Percentiles rank a stretch among this genome's conserved stretches.
Evolutionary conservation across 2,329 filamentous ascomycete genomes (phyloP).

Genomic region (Amphichorda felina): DNA sequence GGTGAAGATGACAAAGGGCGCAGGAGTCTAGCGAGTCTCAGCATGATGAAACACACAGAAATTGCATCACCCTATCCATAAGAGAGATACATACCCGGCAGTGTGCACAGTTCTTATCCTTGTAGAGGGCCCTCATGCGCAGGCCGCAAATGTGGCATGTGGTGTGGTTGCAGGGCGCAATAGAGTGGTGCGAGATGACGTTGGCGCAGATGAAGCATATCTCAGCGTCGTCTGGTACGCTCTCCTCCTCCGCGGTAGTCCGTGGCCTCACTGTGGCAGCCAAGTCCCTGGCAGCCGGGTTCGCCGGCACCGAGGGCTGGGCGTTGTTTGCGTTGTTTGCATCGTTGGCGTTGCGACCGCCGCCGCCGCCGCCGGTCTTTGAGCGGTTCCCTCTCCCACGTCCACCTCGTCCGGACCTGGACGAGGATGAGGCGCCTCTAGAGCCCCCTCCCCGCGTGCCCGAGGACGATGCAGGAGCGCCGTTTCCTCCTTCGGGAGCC

Average conservation of each 20-base stretch:
- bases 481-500: too few relatives aligned
- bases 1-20: slow-evolving; percentile 81
- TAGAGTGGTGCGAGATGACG: slow-evolving; percentile 71
- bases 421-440: too few relatives aligned
- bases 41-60: neutral
- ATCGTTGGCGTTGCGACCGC: neutral
- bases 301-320: slow-evolving; percentile 12
- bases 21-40: slow-evolving; percentile 38
- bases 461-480: too few relatives aligned
- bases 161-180: slow-evolving; percentile 89
- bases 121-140: slow-evolving; percentile 85
- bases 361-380: neutral
- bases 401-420: slow-evolving; percentile 11
- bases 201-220: slow-evolving; percentile 98
- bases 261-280: slow-evolving; percentile 8
- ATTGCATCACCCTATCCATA: neutral
- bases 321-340: neutral
- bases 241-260: slow-evolving; percentile 17
- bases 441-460: too few relatives aligned
- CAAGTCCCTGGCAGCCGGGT: slow-evolving; percentile 16
- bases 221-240: slow-evolving; percentile 52
- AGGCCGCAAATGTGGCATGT: slow-evolving; percentile 95
- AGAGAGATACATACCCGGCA: slow-evolving; percentile 55
- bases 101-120: slow-evolving; percentile 93
- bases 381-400: neutral